These are phyloP conservation scores for Fusarium sp. DNA, from an alignment of 2,329 filamentous ascomycete species.

Conservation along the genomic window DNA sequence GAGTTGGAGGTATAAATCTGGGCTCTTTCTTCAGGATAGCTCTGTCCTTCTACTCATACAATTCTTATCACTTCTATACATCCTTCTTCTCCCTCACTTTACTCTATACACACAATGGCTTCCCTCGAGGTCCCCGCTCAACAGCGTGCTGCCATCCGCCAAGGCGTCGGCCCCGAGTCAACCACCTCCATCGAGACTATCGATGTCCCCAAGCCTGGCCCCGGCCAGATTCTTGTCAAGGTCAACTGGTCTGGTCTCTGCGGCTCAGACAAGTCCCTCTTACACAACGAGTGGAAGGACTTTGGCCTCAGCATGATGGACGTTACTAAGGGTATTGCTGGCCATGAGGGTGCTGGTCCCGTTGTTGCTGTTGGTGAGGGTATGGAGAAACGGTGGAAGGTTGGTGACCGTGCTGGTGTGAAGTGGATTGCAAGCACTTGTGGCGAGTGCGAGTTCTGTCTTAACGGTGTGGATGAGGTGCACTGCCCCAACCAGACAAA, in stretches of 20 bases:
- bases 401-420: constrained; percentile 86
- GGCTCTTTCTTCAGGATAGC: background rate
- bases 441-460: constrained; percentile 83
- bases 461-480: constrained; percentile 77
- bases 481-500: constrained; percentile 79
- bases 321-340: constrained; percentile 65
- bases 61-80: background rate
- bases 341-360: constrained; percentile 79
- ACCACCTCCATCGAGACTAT: constrained; percentile 31
- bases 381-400: constrained; percentile 74
- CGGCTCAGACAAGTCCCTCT: constrained; percentile 43
- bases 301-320: constrained; percentile 41
- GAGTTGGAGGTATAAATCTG: background rate
- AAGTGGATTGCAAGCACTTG: constrained; percentile 93
- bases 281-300: constrained; percentile 41
- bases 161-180: constrained; percentile 28
- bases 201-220: constrained; percentile 35
- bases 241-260: constrained; percentile 43
- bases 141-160: constrained; percentile 40
- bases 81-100: background rate
- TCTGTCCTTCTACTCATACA: background rate
- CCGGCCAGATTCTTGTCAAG: constrained; percentile 41
- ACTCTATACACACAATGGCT: constrained; percentile 16
- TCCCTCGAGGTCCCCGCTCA: constrained; percentile 29
- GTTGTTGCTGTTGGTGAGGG: constrained; percentile 84